Percentiles rank a stretch among this genome's conserved stretches.
Conservation (phyloP, 306 rosid genomes). For the cucumber (Cucumis sativus) region DNA sequence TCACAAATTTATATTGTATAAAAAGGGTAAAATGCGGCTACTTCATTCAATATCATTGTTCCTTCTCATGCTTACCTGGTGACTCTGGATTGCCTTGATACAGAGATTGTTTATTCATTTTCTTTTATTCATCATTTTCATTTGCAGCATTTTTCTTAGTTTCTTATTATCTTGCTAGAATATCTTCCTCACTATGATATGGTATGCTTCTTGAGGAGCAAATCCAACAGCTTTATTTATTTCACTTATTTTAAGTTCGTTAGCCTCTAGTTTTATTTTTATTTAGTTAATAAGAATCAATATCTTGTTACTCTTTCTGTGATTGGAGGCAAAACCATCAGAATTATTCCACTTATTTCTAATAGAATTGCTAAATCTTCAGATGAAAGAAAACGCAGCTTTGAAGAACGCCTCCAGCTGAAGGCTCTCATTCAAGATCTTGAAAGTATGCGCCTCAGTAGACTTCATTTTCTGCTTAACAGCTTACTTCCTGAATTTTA, state of each 20-base stretch:
- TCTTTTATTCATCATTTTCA: neutral
- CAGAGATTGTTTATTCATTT: neutral
- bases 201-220: neutral
- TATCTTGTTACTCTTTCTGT: neutral
- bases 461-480: neutral
- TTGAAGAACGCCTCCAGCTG: constrained; percentile 49
- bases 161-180: neutral
- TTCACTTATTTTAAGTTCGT: neutral
- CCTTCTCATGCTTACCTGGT: neutral
- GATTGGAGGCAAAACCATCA: neutral
- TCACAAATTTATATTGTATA: neutral
- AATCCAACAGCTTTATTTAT: neutral
- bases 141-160: neutral
- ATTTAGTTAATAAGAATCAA: neutral
- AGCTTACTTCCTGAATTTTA: constrained; percentile 1
- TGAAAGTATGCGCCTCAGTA: constrained; percentile 49
- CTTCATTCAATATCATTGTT: neutral
- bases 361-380: constrained; percentile 21
- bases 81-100: neutral
- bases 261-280: neutral
- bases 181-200: neutral
- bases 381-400: constrained; percentile 58
- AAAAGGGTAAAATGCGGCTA: neutral
- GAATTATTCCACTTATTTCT: neutral
- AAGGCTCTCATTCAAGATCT: constrained; percentile 73